phyloP scores from a whole-genome alignment of 1,284 basidiomycete genomes.

The Phellinidium pouzarii region DNA sequence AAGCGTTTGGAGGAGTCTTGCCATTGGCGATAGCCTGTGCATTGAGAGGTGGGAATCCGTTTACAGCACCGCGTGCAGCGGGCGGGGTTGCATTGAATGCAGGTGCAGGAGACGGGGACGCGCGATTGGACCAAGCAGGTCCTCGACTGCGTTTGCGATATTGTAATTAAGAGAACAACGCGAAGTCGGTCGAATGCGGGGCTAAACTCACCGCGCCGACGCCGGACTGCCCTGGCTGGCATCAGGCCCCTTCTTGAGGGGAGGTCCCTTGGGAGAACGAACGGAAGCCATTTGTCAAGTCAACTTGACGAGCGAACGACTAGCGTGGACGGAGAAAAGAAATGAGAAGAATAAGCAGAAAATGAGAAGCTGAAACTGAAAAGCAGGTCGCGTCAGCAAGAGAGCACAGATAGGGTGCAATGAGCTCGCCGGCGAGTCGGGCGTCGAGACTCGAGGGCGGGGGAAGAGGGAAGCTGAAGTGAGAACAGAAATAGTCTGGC shows the following conservation, averaged over 20 bases:
- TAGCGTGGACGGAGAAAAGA: not conserved
- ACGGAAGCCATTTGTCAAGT: slow-evolving; percentile 17
- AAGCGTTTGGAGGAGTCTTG: slow-evolving; percentile 13
- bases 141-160: slow-evolving; percentile 14
- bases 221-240: slow-evolving; percentile 11
- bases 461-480: slow-evolving; percentile 3
- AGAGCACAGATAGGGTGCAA: not conserved
- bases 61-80: slow-evolving; percentile 1
- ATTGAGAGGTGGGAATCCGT: slow-evolving; percentile 18
- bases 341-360: not conserved
- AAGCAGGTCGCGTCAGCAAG: not conserved
- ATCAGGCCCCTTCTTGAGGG: slow-evolving; percentile 18
- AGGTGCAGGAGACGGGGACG: slow-evolving; percentile 14
- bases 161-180: not conserved
- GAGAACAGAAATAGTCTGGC: slow-evolving; percentile 9
- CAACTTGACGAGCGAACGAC: slow-evolving; percentile 5
- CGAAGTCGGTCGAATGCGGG: not conserved
- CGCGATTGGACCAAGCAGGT: slow-evolving; percentile 18
- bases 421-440: slow-evolving; percentile 2
- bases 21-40: slow-evolving; percentile 17
- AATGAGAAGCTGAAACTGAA: not conserved
- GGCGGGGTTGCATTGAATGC: slow-evolving; percentile 11
- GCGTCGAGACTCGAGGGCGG: not conserved
- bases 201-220: slow-evolving; percentile 13
- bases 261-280: slow-evolving; percentile 15